Evolutionary conservation across 306 rosid genomes (phyloP).

Genomic region (Amphicarpaea edgeworthii): DNA sequence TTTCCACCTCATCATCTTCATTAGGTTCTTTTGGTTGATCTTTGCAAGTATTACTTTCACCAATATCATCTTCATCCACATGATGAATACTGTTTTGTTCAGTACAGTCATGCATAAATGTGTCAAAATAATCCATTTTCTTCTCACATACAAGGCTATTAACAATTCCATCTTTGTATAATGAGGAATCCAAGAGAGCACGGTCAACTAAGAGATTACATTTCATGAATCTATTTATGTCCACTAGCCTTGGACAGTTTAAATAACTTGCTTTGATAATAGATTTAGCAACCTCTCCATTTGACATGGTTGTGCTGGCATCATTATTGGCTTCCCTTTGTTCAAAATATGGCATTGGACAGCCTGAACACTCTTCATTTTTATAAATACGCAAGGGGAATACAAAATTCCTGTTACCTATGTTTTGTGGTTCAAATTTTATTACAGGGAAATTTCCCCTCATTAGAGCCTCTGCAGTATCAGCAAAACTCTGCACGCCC

Average conservation of each 20-base stretch:
- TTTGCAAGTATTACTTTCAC: slow-evolving; percentile 36
- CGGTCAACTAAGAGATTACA: slow-evolving; percentile 37
- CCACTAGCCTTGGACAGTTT: slow-evolving; percentile 28
- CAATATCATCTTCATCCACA: slow-evolving; percentile 13
- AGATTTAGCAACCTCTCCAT: slow-evolving; percentile 38
- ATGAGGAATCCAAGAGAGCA: slow-evolving; percentile 36
- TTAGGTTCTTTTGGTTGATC: slow-evolving; percentile 37
- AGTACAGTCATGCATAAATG: slow-evolving; percentile 32
- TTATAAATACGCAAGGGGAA: slow-evolving; percentile 46
- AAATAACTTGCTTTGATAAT: slow-evolving; percentile 12
- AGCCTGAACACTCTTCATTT: slow-evolving; percentile 37
- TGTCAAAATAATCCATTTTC: slow-evolving; percentile 29
- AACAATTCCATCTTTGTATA: slow-evolving; percentile 29
- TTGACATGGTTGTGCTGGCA: slow-evolving; percentile 33
- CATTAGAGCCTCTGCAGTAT: slow-evolving; percentile 17
- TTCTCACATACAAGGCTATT: slow-evolving; percentile 15
- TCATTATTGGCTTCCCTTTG: slow-evolving; percentile 42
- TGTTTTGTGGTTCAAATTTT: slow-evolving; percentile 36
- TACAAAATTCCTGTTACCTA: slow-evolving; percentile 32
- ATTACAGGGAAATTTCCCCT: slow-evolving; percentile 27
- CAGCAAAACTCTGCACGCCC: slow-evolving; percentile 38
- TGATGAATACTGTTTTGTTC: slow-evolving; percentile 37
- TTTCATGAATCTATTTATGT: slow-evolving; percentile 22
- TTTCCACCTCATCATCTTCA: slow-evolving; percentile 42
- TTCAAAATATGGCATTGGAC: slow-evolving; percentile 36